Evolutionary conservation across 495 filamentous ascomycete species (phyloP).

Genomic region (Ramalina peruviana): DNA sequence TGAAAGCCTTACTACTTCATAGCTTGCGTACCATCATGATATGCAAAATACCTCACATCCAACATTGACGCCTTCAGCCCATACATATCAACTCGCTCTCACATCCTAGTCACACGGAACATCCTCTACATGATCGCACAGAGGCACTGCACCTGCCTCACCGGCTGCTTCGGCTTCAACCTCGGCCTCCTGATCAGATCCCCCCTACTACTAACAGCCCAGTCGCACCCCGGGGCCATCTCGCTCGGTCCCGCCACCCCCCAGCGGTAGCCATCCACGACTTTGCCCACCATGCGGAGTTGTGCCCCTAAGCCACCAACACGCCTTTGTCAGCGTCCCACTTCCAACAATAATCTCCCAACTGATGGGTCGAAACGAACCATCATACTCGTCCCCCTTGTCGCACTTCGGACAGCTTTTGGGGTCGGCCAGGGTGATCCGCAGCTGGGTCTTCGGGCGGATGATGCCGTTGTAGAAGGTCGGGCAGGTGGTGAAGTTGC

Average conservation of each 20-base stretch:
- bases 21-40: too few species aligned
- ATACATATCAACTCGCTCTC: not conserved
- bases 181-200: too few species aligned
- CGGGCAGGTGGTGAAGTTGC: slow-evolving; percentile 27
- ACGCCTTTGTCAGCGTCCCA: slow-evolving; percentile 15
- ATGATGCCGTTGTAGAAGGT: slow-evolving; percentile 15
- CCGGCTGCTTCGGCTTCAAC: too few species aligned
- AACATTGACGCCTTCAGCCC: too few species aligned
- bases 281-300: too few species aligned
- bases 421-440: slow-evolving; percentile 2
- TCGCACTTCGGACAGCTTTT: slow-evolving; percentile 21
- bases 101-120: not conserved
- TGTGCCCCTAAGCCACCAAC: slow-evolving; percentile 5
- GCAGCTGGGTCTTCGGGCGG: slow-evolving; percentile 1
- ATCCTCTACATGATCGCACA: not conserved
- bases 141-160: too few species aligned
- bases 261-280: not conserved
- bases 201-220: too few species aligned
- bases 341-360: slow-evolving; percentile 3
- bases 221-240: not conserved
- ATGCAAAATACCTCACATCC: too few species aligned
- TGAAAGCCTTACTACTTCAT: too few species aligned
- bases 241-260: slow-evolving; percentile 1
- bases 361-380: not conserved
- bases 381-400: slow-evolving; percentile 16